A percentile compares a stretch with the other conserved stretches of the same genome.
phyloP scores from a whole-genome alignment of 257 asterid species.

The Echites panduratus region DNA sequence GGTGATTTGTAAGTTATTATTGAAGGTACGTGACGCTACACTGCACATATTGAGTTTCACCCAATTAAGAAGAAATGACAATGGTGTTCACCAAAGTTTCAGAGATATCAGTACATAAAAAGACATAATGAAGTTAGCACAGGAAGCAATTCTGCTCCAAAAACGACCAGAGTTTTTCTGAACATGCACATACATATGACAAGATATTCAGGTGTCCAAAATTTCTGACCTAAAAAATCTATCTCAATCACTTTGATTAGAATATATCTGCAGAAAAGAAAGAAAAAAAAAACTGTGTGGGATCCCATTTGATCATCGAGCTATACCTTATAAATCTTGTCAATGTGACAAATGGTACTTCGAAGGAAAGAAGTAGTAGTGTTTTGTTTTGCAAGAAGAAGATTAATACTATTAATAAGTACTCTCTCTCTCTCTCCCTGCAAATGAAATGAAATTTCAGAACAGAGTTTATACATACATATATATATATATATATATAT shows the following conservation, averaged over 20 bases:
- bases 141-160: neutral
- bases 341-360: slow-evolving; percentile 3
- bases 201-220: neutral
- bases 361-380: no score
- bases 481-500: no score
- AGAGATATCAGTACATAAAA: neutral
- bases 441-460: no score
- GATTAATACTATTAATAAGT: neutral
- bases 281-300: neutral
- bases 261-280: no score
- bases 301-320: neutral
- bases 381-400: neutral
- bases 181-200: neutral
- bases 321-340: neutral
- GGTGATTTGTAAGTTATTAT: neutral
- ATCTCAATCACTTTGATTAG: neutral
- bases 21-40: no score
- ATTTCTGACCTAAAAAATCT: neutral
- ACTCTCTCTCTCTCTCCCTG: neutral
- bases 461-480: no score
- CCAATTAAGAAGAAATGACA: neutral
- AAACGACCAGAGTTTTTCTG: neutral
- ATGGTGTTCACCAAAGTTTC: neutral
- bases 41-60: no score
- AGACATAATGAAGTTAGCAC: neutral